phyloP scores from a whole-genome alignment of 495 filamentous ascomycete genomes.

The Penicillium manginii region DNA sequence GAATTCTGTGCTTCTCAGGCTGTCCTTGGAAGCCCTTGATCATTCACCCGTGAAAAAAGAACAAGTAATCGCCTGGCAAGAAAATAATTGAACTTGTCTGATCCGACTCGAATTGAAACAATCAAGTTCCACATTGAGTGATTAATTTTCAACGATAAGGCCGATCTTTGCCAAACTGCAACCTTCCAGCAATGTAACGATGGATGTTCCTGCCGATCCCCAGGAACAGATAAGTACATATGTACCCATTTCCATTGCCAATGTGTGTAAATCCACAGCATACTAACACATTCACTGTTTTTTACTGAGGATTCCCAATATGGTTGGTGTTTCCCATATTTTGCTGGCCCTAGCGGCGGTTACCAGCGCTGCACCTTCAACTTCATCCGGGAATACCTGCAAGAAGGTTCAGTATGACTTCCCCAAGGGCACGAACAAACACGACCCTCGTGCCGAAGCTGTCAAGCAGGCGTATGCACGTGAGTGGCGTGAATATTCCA shows the following conservation, averaged over 20 bases:
- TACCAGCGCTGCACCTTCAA: slow-evolving; percentile 5
- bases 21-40: too few species aligned
- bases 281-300: not conserved
- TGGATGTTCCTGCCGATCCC: slow-evolving; percentile 16
- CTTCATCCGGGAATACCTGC: slow-evolving; percentile 13
- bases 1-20: too few species aligned
- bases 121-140: not conserved
- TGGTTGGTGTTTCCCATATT: slow-evolving; percentile 14
- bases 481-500: slow-evolving; percentile 26
- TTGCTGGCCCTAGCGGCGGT: slow-evolving; percentile 16
- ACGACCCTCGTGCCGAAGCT: slow-evolving; percentile 23
- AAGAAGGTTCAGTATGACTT: slow-evolving; percentile 26
- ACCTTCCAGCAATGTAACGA: slow-evolving; percentile 20
- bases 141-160: not conserved
- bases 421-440: slow-evolving; percentile 22
- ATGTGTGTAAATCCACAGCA: not conserved
- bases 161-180: not conserved
- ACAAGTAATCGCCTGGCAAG: too few species aligned
- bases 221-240: slow-evolving; percentile 7
- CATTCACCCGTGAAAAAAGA: too few species aligned
- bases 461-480: slow-evolving; percentile 26
- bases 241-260: not conserved
- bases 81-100: too few species aligned
- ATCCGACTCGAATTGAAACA: not conserved
- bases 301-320: not conserved